phyloP scores from a whole-genome alignment of 139 green algal species.

The Chlorella sp. region DNA sequence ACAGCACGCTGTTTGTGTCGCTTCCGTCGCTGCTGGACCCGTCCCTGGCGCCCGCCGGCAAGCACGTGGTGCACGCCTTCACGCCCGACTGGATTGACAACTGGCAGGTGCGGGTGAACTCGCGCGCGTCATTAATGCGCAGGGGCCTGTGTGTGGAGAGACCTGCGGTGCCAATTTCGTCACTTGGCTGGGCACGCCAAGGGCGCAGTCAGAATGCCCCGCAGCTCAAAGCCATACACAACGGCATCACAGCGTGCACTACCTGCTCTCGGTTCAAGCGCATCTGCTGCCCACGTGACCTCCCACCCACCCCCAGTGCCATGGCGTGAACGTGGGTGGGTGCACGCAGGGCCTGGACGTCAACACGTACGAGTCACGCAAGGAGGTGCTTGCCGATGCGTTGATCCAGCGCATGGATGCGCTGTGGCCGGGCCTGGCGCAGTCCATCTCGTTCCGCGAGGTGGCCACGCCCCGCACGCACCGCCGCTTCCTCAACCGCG shows the following conservation, averaged over 20 bases:
- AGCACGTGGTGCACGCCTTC: conserved; percentile 93
- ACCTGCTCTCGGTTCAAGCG: too few relatives aligned
- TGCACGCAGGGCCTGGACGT: conserved; percentile 21
- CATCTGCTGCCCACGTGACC: too few relatives aligned
- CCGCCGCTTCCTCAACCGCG: conserved; percentile 75
- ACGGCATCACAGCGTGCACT: too few relatives aligned
- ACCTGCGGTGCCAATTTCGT: too few relatives aligned
- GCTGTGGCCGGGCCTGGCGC: conserved; percentile 73
- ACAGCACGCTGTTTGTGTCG: conserved; percentile 88
- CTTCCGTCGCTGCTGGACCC: conserved; percentile 91
- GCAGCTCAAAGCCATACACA: too few relatives aligned
- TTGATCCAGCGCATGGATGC: conserved; percentile 77
- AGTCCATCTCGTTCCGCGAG: conserved; percentile 59
- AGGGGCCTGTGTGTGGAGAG: too few relatives aligned
- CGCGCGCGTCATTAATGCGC: too few relatives aligned
- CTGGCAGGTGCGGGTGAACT: conserved; percentile 66
- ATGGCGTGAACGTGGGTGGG: too few relatives aligned
- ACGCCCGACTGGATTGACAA: conserved; percentile 90
- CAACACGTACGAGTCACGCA: conserved; percentile 49
- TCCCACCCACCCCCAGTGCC: too few relatives aligned
- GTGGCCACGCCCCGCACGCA: conserved; percentile 89
- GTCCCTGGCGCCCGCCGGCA: conserved; percentile 67
- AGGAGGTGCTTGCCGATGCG: conserved; percentile 65
- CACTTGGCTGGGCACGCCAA: too few relatives aligned
- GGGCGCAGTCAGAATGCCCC: too few relatives aligned